phyloP scores from a whole-genome alignment of 2,329 filamentous ascomycete genomes.

The Ceratocystis alfenasii region DNA sequence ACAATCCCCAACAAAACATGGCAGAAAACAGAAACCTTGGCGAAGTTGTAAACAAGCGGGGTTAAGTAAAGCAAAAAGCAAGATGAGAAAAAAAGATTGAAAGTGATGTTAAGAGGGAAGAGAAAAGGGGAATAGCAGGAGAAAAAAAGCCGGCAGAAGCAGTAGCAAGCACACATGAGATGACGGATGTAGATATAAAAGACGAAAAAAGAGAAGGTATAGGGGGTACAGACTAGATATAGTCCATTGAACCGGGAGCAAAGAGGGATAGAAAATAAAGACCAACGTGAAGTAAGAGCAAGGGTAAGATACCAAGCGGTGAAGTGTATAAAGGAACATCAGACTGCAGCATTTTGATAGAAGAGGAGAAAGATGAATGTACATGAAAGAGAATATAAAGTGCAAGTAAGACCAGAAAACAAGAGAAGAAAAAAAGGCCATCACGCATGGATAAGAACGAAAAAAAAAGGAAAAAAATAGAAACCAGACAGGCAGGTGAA shows the following conservation, averaged over 20 bases:
- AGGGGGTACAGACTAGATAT: too few relatives aligned
- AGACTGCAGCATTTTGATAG: conserved; percentile 6
- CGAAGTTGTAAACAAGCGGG: too few relatives aligned
- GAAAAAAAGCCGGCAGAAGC: not conserved
- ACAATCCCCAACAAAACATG: not conserved
- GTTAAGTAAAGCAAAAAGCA: not conserved
- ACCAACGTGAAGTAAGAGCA: too few relatives aligned
- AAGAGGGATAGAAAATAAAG: too few relatives aligned
- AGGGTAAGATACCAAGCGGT: not conserved
- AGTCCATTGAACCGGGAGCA: too few relatives aligned
- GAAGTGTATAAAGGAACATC: not conserved
- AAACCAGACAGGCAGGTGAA: not conserved
- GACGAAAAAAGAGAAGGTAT: not conserved
- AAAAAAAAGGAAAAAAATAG: not conserved
- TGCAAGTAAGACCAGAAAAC: not conserved
- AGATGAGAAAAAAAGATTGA: not conserved
- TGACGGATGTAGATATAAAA: not conserved
- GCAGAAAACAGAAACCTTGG: too few relatives aligned
- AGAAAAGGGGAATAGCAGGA: not conserved
- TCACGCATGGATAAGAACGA: not conserved
- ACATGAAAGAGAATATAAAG: not conserved
- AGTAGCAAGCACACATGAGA: not conserved
- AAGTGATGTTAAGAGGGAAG: not conserved
- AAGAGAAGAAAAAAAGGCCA: conserved; percentile 2
- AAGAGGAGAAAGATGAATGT: conserved; percentile 1